Base-by-base conservation (phyloP, 208 protist species). In the Crithidia acanthocephali region DNA sequence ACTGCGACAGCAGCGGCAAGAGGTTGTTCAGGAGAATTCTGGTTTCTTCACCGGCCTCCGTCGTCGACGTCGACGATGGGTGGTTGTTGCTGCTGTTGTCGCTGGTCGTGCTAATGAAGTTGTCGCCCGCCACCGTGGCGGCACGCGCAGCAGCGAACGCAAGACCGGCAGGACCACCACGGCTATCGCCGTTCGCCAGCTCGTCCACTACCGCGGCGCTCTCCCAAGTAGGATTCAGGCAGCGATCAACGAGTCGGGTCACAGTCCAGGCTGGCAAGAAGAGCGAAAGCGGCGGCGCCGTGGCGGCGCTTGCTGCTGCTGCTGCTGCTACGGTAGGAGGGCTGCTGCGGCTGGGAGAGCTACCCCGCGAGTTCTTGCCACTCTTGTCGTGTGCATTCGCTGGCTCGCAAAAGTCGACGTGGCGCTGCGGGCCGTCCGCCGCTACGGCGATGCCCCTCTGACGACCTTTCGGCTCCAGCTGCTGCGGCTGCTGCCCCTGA, bases 1-100 rank as follows among this genome's bases (percentile, higher is more conserved):
- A 76, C 62, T 78, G 77, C 0, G 66, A 74, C 0, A 82, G 55
- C 10, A 82, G 47, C 11, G 77, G 77, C 16, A 82, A 13, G 4
- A 82, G 45, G 33, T 61, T 68, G 23, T 47, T 66, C 35, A 82
- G 37, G 10, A 75, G 18, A 16, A 57, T 37, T 15, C 56, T 61
- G 15, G 65, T 37, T 28, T 81, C 64, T 66, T 53, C 40, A 45
- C 22, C 55, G 16, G 55, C 68, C 3, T 22, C 20, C n/a, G n/a
- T n/a, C n/a, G n/a, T n/a, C n/a, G n/a, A n/a, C n/a, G n/a, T n/a
- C n/a, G n/a, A n/a, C n/a, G n/a, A n/a, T n/a, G n/a, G n/a, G n/a
- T 40, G 5, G 35, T 11, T 40, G 35, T 11, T 40, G 35, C 11
- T 40, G 55, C 5, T 22, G 40, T 16, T 4, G 37, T 2, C 22